Evolutionary conservation across 1,284 basidiomycete species (phyloP).

Genomic region (Pseudozyma pruni): DNA sequence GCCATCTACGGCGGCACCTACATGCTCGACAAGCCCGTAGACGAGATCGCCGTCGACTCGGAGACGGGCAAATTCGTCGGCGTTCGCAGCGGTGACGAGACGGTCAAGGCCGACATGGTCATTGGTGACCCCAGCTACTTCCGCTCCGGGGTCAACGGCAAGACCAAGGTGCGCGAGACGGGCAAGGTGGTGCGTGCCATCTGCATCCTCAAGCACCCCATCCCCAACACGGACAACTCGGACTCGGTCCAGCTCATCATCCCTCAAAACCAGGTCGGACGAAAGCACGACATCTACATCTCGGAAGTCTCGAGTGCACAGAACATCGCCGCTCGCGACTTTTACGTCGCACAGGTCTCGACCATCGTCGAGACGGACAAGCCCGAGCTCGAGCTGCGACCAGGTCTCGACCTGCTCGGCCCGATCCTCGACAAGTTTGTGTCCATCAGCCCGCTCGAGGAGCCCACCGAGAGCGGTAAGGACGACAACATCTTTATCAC

Average conservation of each 20-base stretch:
- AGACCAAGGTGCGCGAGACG: slow-evolving; percentile 82
- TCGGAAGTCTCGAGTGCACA: slow-evolving; percentile 96
- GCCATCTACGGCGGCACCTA: slow-evolving; percentile 99
- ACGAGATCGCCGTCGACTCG: slow-evolving; percentile 85
- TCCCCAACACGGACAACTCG: slow-evolving; percentile 93
- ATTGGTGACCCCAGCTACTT: slow-evolving; percentile 99
- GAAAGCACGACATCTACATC: slow-evolving; percentile 98
- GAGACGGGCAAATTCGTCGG: slow-evolving; percentile 89
- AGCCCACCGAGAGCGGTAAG: slow-evolving; percentile 82
- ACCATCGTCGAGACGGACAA: slow-evolving; percentile 96
- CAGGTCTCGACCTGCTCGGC: slow-evolving; percentile 91
- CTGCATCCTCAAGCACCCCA: slow-evolving; percentile 97
- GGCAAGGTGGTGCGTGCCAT: slow-evolving; percentile 96
- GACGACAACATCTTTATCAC: slow-evolving; percentile 95
- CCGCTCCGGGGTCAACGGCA: slow-evolving; percentile 74
- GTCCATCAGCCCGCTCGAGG: slow-evolving; percentile 86
- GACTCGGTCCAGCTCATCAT: slow-evolving; percentile 95
- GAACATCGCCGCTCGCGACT: slow-evolving; percentile 93
- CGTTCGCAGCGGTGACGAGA: slow-evolving; percentile 88
- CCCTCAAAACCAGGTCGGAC: slow-evolving; percentile 95
- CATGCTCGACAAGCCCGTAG: slow-evolving; percentile 97
- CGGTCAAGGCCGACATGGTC: slow-evolving; percentile 95
- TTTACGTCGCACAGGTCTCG: slow-evolving; percentile 96
- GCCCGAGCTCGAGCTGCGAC: slow-evolving; percentile 90
- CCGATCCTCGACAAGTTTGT: slow-evolving; percentile 98